Evolutionary conservation across 345 rosid genomes (phyloP).

Genomic region (Dovyalis caffra): DNA sequence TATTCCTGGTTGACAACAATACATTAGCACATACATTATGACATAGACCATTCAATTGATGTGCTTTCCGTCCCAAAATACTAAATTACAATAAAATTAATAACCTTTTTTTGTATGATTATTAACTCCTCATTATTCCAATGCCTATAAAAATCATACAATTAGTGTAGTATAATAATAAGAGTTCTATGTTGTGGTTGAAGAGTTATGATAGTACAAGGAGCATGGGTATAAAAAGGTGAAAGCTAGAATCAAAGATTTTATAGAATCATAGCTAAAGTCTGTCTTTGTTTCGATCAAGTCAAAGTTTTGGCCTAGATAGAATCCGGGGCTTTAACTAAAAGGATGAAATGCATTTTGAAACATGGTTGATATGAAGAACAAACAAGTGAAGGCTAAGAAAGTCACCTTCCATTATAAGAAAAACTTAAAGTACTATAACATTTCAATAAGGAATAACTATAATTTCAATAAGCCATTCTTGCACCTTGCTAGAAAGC

Average conservation of each 20-base stretch:
- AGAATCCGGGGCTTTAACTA: too few relatives aligned
- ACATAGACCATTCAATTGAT: too few relatives aligned
- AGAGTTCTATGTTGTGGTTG: conserved; percentile 3
- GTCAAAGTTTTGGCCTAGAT: too few relatives aligned
- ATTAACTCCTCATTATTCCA: too few relatives aligned
- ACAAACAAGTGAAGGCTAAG: conserved; percentile 56
- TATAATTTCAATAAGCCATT: conserved; percentile 55
- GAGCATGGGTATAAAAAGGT: conserved; percentile 7
- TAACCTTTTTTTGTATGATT: too few relatives aligned
- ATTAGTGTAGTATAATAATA: not conserved
- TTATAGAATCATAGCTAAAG: conserved; percentile 8
- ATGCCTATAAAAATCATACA: too few relatives aligned
- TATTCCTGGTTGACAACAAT: too few relatives aligned
- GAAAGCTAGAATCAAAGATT: not conserved
- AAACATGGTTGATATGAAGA: conserved; percentile 57
- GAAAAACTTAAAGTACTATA: conserved; percentile 54
- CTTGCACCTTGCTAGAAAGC: conserved; percentile 49
- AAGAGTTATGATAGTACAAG: not conserved
- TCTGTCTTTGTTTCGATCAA: conserved; percentile 7
- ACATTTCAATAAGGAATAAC: conserved; percentile 55
- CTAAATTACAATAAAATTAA: too few relatives aligned
- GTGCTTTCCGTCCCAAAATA: too few relatives aligned
- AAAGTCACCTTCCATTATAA: conserved; percentile 53
- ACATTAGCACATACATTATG: too few relatives aligned
- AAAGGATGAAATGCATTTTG: too few relatives aligned